phyloP scores from a whole-genome alignment of 2,329 filamentous ascomycete species.

The Didymella pinodella region DNA sequence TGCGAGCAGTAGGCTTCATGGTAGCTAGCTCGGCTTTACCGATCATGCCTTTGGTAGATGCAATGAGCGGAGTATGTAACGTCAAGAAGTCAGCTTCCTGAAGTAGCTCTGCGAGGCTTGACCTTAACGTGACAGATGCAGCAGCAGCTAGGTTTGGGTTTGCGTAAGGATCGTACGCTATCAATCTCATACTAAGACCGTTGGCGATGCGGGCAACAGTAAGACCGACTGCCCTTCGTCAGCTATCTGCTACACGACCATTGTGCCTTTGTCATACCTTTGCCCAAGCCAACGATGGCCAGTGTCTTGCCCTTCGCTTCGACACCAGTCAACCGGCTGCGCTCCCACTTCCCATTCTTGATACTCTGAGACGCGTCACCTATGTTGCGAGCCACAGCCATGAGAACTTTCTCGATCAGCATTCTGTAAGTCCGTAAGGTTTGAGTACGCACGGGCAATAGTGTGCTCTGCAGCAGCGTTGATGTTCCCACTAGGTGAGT shows the following conservation, averaged over 20 bases:
- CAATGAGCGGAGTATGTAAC: conserved; percentile 81
- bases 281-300: conserved; percentile 80
- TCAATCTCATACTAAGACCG: conserved; percentile 77
- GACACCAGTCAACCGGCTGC: conserved; percentile 75
- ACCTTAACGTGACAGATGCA: conserved; percentile 70
- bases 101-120: conserved; percentile 67
- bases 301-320: conserved; percentile 81
- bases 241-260: conserved; percentile 8
- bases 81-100: conserved; percentile 77
- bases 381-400: conserved; percentile 77
- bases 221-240: conserved; percentile 66
- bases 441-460: conserved; percentile 57
- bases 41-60: conserved; percentile 78
- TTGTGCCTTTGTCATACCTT: conserved; percentile 58
- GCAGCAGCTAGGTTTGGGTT: conserved; percentile 73
- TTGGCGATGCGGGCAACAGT: conserved; percentile 81
- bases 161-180: conserved; percentile 80
- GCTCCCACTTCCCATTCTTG: conserved; percentile 78
- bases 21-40: conserved; percentile 69
- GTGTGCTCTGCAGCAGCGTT: conserved; percentile 82
- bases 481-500: conserved; percentile 81
- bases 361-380: conserved; percentile 73
- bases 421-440: too few species aligned
- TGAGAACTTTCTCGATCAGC: conserved; percentile 61
- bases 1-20: conserved; percentile 77